Percentiles rank a stretch among this genome's conserved stretches.
These are phyloP conservation scores for Aspergillus ochraceoroseus DNA, from an alignment of 2,329 filamentous ascomycete species.

Conservation along the genomic window DNA sequence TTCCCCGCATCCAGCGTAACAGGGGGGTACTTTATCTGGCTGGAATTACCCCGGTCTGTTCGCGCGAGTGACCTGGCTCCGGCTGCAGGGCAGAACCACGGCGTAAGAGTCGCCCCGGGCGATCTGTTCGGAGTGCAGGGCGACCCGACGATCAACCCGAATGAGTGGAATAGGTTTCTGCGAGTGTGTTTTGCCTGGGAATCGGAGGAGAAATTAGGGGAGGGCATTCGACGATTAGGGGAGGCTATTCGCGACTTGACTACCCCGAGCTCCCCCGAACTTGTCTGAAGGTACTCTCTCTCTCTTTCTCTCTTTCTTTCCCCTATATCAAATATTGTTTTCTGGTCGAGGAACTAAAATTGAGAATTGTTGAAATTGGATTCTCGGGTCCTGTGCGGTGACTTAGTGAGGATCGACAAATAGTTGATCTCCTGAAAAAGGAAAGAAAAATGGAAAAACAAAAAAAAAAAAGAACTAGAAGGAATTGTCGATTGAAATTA, in stretches of 20 bases:
- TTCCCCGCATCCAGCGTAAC: constrained; percentile 45
- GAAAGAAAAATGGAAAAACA: too few relatives aligned
- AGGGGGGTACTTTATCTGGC: constrained; percentile 85
- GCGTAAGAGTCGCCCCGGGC: constrained; percentile 64
- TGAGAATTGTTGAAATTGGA: too few relatives aligned
- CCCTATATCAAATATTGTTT: too few relatives aligned
- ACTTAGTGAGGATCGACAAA: too few relatives aligned
- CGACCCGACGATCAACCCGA: constrained; percentile 47
- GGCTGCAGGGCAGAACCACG: constrained; percentile 57
- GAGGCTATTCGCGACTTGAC: constrained; percentile 19
- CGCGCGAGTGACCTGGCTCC: constrained; percentile 54
- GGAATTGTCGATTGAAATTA: too few relatives aligned
- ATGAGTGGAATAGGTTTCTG: constrained; percentile 56
- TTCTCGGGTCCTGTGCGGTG: too few relatives aligned
- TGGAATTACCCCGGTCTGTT: constrained; percentile 56
- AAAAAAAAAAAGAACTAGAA: too few relatives aligned
- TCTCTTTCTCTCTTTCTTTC: too few relatives aligned
- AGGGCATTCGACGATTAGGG: constrained; percentile 63
- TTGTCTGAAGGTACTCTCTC: too few relatives aligned
- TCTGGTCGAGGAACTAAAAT: too few relatives aligned
- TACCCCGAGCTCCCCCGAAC: not conserved
- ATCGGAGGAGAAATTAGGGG: constrained; percentile 58
- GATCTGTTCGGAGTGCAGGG: constrained; percentile 63
- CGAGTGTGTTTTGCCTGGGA: constrained; percentile 71
- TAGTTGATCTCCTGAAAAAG: too few relatives aligned